Evolutionary conservation across 371 early-diverging fungal genomes (phyloP), one percentile per base, ranked within the genome.

Genomic region (Syncephalastrum racemosum): DNA sequence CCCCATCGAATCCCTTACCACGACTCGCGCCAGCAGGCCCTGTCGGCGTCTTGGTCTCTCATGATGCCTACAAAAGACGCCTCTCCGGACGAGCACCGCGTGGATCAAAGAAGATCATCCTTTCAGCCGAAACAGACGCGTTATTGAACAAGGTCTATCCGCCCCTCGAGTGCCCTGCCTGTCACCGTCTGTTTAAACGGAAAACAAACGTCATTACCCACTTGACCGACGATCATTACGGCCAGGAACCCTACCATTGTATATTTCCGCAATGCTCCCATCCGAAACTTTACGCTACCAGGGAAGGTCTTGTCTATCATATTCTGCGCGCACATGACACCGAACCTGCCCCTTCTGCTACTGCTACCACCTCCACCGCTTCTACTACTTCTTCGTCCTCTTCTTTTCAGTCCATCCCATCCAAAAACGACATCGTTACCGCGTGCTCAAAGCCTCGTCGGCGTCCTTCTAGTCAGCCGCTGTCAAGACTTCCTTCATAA

Each of bases 141-240:
- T 45, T 67, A 20, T 59, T 78, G 8, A 64, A 75, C 39, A 46
- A 62, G 2, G 60, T 68, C 12, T 78, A 75, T 53, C 66, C 70
- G 31, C 79, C 76, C 24, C 53, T 76, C 15, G 66, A 69, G 50
- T 79, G 79, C 50, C 79, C 79, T 10, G 54, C 68, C 10, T 79
- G 79, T 45, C 58, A 62, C 12, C 55, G 71, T 51, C 19, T 36
- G 19, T 73, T 79, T 24, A 71, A 67, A 43, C 59, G 72, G 48
- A 75, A 75, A 31, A 79, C 74, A 1, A 74, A 79, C 46, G 79
- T 79, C 4, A 72, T 76, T 27, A 74, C 71, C 27, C 79, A 79
- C 52, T 49, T 79, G 19, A 60, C 71, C 1, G 68, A 68, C 42
- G 62, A 54, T 4, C 79, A 79, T 49, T 47, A 60, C 13, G 74